Percentiles rank a stretch among this genome's conserved stretches.
These are phyloP conservation scores for Endocladia muricata DNA, from an alignment of 31 red algal genomes.

Conservation along the genomic window DNA sequence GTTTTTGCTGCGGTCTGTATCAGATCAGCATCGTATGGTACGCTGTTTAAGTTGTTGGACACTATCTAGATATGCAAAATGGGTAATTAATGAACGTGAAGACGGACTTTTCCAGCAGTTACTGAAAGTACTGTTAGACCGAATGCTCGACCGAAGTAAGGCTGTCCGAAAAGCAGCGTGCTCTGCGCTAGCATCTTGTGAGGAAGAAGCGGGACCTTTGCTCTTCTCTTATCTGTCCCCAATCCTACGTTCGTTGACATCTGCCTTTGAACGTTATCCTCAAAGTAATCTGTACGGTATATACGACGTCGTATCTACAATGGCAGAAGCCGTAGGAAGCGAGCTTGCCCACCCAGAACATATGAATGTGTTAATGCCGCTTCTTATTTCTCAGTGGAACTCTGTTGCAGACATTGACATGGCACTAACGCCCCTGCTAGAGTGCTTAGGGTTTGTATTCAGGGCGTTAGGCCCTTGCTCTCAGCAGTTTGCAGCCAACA, in stretches of 20 bases:
- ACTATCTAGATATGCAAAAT: constrained; percentile 74
- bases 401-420: constrained; percentile 35
- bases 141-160: constrained; percentile 65
- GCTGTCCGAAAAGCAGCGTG: constrained; percentile 77
- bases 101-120: constrained; percentile 30
- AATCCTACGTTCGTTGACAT: constrained; percentile 45
- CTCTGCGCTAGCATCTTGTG: constrained; percentile 68
- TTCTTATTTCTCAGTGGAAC: constrained; percentile 58
- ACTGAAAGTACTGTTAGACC: constrained; percentile 57
- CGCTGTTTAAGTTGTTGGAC: constrained; percentile 83
- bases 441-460: constrained; percentile 56
- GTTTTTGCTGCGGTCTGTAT: constrained; percentile 46
- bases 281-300: constrained; percentile 54
- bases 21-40: constrained; percentile 73
- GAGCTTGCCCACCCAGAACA: constrained; percentile 44
- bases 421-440: constrained; percentile 52
- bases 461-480: constrained; percentile 36
- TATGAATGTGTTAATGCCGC: constrained; percentile 56
- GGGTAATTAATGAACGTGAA: constrained; percentile 54
- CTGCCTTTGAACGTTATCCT: constrained; percentile 72
- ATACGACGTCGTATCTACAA: constrained; percentile 61
- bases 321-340: constrained; percentile 75
- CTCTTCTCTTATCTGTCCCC: constrained; percentile 52
- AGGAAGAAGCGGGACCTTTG: constrained; percentile 56
- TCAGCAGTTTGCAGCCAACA: constrained; percentile 57